Conservation (phyloP, 441 rosid genomes). For the Erysimum pusillum region DNA sequence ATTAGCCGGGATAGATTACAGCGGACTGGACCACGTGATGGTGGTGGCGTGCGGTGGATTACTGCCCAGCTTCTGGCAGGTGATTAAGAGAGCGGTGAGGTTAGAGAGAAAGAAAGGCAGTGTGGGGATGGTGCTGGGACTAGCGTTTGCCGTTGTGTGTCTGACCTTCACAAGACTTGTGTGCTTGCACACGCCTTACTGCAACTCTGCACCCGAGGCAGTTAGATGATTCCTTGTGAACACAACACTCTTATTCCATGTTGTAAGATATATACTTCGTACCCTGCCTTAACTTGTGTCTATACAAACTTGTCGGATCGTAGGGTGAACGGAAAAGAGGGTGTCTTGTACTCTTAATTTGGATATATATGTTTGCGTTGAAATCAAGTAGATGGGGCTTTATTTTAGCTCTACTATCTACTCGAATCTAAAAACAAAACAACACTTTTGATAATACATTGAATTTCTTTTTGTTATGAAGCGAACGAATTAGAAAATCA, state of each 20-base stretch:
- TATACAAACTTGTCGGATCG: slow-evolving; percentile 33
- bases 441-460: not conserved
- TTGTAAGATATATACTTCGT: slow-evolving; percentile 40
- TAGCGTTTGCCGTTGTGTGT: slow-evolving; percentile 77
- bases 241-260: slow-evolving; percentile 18
- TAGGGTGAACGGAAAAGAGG: slow-evolving; percentile 33
- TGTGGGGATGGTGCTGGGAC: slow-evolving; percentile 72
- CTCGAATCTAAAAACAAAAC: slow-evolving; percentile 2
- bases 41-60: slow-evolving; percentile 91
- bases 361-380: slow-evolving; percentile 16
- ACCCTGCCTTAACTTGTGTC: slow-evolving; percentile 30
- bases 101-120: slow-evolving; percentile 70
- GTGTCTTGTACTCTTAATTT: slow-evolving; percentile 24
- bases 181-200: slow-evolving; percentile 95
- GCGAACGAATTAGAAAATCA: not conserved
- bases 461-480: not conserved
- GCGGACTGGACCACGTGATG: slow-evolving; percentile 94
- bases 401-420: slow-evolving; percentile 16
- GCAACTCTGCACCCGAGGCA: slow-evolving; percentile 99
- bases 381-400: slow-evolving; percentile 36
- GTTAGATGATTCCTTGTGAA: slow-evolving; percentile 60
- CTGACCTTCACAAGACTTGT: slow-evolving; percentile 84
- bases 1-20: slow-evolving; percentile 90
- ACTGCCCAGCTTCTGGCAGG: slow-evolving; percentile 73
- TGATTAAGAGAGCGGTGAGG: slow-evolving; percentile 65